Evolutionary conservation across 306 rosid species (phyloP).

Genomic region (Herpetospermum pedunculosum): DNA sequence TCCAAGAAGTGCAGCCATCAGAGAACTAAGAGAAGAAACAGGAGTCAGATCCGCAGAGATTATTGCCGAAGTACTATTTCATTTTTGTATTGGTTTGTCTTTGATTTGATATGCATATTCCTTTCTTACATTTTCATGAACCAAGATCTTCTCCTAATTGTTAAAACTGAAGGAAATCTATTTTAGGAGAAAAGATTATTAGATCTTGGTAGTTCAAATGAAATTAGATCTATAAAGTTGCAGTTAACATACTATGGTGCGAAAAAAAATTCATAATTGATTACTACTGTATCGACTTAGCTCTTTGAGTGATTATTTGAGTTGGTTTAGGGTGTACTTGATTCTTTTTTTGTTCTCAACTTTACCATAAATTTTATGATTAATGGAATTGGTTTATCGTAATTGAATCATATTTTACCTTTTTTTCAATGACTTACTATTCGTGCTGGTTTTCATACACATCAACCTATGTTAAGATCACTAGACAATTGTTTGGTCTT

Average conservation of each 20-base stretch:
- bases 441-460: not conserved
- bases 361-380: not conserved
- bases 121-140: not conserved
- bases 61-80: slow-evolving; percentile 49
- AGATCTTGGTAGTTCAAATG: not conserved
- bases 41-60: slow-evolving; percentile 79
- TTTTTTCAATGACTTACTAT: not conserved
- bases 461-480: not conserved
- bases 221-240: not conserved
- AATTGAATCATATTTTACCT: not conserved
- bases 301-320: not conserved
- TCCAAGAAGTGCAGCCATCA: slow-evolving; percentile 60
- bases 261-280: not conserved
- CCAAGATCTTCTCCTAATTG: not conserved
- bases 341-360: slow-evolving; percentile 6
- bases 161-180: not conserved
- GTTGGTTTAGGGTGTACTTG: not conserved
- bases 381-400: not conserved
- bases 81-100: not conserved
- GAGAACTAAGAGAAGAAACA: slow-evolving; percentile 84
- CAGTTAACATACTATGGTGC: not conserved
- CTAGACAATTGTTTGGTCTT: not conserved
- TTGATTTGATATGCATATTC: not conserved
- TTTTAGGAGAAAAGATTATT: not conserved
- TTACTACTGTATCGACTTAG: not conserved